These are phyloP conservation scores for Quercus glauca DNA, from an alignment of 306 rosid species.

Conservation along the genomic window DNA sequence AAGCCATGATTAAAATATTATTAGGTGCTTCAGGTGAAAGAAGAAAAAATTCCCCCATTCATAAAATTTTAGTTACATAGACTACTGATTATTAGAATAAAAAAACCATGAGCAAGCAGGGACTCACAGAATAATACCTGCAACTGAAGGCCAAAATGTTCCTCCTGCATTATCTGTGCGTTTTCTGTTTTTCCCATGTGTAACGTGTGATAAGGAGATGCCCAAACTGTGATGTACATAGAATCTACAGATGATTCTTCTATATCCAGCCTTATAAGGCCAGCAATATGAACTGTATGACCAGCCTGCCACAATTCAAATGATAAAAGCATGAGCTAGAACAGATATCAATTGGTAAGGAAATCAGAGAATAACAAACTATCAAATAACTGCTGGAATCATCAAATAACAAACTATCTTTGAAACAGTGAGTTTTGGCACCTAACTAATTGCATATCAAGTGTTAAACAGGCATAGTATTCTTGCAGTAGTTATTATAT, in stretches of 20 bases:
- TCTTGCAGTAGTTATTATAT: no score
- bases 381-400: no score
- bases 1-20: not conserved
- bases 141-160: slow-evolving; percentile 82
- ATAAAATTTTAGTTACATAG: not conserved
- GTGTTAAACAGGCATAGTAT: no score
- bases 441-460: no score
- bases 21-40: not conserved
- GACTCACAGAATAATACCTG: slow-evolving; percentile 52
- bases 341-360: not conserved
- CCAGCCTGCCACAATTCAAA: slow-evolving; percentile 59
- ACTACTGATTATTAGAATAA: not conserved
- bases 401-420: not conserved
- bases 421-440: no score
- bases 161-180: slow-evolving; percentile 54
- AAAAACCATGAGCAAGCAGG: not conserved
- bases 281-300: slow-evolving; percentile 81
- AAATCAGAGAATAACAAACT: not conserved
- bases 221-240: slow-evolving; percentile 83
- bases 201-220: slow-evolving; percentile 81
- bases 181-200: slow-evolving; percentile 93
- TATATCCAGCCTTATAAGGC: slow-evolving; percentile 86
- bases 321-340: slow-evolving; percentile 14
- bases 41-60: not conserved
- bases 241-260: slow-evolving; percentile 67